Evolutionary conservation across 352 stramenopile genomes (phyloP).

Genomic region (Blastocystis sp.): DNA sequence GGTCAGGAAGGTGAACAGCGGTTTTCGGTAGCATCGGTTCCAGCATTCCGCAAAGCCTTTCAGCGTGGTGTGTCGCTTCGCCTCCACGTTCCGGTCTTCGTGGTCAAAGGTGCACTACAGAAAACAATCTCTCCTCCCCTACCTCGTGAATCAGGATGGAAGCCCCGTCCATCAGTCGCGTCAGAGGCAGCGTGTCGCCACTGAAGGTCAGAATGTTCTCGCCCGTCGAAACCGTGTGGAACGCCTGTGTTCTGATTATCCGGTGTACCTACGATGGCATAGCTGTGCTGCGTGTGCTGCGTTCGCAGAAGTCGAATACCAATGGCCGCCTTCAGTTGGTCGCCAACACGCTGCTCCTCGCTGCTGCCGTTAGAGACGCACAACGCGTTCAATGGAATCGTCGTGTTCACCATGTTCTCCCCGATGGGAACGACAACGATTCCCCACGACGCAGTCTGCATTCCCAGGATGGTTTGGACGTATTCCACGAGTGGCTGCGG

Average conservation of each 20-base stretch:
- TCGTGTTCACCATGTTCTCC: not conserved
- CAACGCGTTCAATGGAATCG: not conserved
- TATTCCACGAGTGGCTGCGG: not conserved
- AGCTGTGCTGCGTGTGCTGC: not conserved
- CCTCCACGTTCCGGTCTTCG: slow-evolving; percentile 37
- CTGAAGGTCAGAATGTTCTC: slow-evolving; percentile 44
- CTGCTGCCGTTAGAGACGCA: not conserved
- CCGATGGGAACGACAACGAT: not conserved
- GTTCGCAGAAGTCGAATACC: slow-evolving; percentile 17
- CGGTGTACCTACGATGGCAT: not conserved
- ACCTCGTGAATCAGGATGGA: slow-evolving; percentile 46
- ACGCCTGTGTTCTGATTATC: not conserved
- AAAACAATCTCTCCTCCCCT: not conserved
- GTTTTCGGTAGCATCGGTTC: slow-evolving; percentile 1
- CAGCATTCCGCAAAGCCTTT: slow-evolving; percentile 16
- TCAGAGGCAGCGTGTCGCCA: slow-evolving; percentile 5
- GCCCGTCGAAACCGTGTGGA: not conserved
- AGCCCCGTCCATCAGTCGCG: not conserved
- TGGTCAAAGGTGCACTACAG: slow-evolving; percentile 42
- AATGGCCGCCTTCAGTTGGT: not conserved
- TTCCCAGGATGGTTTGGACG: not conserved
- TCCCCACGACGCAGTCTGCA: not conserved
- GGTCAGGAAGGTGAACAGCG: slow-evolving; percentile 25
- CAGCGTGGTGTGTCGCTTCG: slow-evolving; percentile 26
- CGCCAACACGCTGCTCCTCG: not conserved